Conservation (phyloP, 148 eudicot species). For the Salicornia ramosissima region DNA sequence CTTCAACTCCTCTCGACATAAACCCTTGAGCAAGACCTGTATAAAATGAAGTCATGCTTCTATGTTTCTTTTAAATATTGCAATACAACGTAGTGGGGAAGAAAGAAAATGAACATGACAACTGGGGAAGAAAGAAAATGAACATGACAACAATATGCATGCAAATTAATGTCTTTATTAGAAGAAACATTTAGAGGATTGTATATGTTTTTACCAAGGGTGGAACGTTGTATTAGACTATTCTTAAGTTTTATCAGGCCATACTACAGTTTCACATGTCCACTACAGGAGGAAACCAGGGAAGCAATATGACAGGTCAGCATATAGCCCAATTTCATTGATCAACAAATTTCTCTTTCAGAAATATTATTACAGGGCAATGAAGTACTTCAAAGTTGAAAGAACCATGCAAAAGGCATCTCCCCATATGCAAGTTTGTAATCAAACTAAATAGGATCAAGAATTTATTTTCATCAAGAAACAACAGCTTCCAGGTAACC, state of each 20-base stretch:
- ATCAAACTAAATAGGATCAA: not conserved
- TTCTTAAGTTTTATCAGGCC: not conserved
- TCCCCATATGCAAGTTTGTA: too few relatives aligned
- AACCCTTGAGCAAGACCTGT: constrained; percentile 85
- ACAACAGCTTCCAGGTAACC: not conserved
- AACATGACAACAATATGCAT: not conserved
- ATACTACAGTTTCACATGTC: not conserved
- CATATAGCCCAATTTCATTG: not conserved
- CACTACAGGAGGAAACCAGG: not conserved
- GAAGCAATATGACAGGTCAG: not conserved
- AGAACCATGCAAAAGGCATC: not conserved
- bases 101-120: not conserved
- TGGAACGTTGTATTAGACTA: not conserved
- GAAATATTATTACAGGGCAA: not conserved
- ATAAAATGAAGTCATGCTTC: not conserved
- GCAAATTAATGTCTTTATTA: not conserved
- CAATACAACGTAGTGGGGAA: not conserved
- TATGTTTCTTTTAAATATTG: not conserved
- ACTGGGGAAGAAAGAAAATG: not conserved
- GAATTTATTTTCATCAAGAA: too few relatives aligned
- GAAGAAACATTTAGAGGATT: not conserved
- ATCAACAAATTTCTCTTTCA: not conserved
- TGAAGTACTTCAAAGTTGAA: not conserved
- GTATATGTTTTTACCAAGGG: not conserved
- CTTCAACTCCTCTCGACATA: constrained; percentile 68